Evolutionary conservation across 2,329 filamentous ascomycete species (phyloP), one percentile per base, ranked within the genome.

Genomic region (Exophiala xenobiotica): DNA sequence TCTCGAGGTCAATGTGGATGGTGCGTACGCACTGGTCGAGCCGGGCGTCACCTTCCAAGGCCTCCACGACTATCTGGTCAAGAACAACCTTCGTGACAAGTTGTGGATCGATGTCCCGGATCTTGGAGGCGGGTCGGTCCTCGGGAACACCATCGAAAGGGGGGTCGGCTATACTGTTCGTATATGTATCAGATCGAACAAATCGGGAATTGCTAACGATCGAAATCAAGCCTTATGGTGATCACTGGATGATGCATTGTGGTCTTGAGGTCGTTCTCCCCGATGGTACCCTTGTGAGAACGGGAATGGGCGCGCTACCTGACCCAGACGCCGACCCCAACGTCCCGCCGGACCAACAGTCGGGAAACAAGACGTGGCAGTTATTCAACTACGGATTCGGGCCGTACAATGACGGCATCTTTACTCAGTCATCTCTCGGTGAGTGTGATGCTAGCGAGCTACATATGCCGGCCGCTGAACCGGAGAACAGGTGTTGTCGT

Each of bases 341-440:
- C 9, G n/a, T 46, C 9, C 46, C 47, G 2, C 26, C 51, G 14
- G 8, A 57, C 14, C 43, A 54, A 31, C 52, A 55, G 20, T 29
- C 44, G 4, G 16, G 43, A 6, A 72, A 68, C 39, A 67, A 69
- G 46, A 68, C 65, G 6, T 74, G 72, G 71, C 72, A 74, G 55
- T 60, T 67, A 1, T 75, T 75, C 53, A 52, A 52, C 67, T 70
- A 68, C 35, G 72, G 72, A 0, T 74, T 71, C 51, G 71, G 70
- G 1, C 71, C 71, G 1, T 63, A 63, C 23, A 62, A 63, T 12
- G 68, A 69, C 46, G 74, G 75, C 1, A 69, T 80, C 11, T 80
- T 81, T 57, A 70, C 73, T 0, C 77, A 80, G 60, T 73, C 70
- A 16, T 78, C 75, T 51, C 68, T 79, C 9, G 78, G 77, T 24